Conservation (phyloP, 306 rosid genomes). For the Cicer bijugum region DNA sequence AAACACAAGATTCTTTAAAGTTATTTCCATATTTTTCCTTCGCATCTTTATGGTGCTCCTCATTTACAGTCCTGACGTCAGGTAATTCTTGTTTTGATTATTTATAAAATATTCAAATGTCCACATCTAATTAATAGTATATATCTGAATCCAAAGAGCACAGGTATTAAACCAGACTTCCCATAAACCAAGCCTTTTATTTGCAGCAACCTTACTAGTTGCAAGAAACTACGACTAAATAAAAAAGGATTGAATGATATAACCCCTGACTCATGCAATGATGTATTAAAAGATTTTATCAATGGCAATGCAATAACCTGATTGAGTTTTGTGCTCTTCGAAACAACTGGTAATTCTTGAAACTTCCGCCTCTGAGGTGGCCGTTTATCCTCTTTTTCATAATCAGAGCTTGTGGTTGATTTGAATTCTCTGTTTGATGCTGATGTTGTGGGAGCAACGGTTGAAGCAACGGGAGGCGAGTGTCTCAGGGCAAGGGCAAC, state of each 20-base stretch:
- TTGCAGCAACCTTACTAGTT: conserved; percentile 38
- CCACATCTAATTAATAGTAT: conserved; percentile 29
- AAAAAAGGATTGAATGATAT: conserved; percentile 18
- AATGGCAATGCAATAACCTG: conserved; percentile 65
- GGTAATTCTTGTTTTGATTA: conserved; percentile 28
- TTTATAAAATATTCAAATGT: conserved; percentile 34
- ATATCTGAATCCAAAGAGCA: conserved; percentile 17
- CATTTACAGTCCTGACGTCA: conserved; percentile 33
- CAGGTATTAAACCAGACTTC: conserved; percentile 18
- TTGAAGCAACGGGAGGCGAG: conserved; percentile 64
- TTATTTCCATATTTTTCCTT: conserved; percentile 7
- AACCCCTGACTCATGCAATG: conserved; percentile 37
- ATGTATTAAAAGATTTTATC: conserved; percentile 37
- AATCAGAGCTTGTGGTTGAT: conserved; percentile 47
- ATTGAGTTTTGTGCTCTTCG: conserved; percentile 56
- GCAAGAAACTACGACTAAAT: conserved; percentile 36
- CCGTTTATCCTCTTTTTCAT: conserved; percentile 63
- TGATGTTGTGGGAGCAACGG: conserved; percentile 60
- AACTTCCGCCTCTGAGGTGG: conserved; percentile 78
- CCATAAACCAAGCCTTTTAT: conserved; percentile 18
- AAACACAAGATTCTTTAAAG: conserved; percentile 34
- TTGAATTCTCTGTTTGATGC: conserved; percentile 54
- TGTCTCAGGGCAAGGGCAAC: conserved; percentile 92
- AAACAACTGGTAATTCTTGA: conserved; percentile 77
- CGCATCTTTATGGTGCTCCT: conserved; percentile 19